Conservation (phyloP, 192 early-diverging fungal species). For the Backusella tuberculispora region DNA sequence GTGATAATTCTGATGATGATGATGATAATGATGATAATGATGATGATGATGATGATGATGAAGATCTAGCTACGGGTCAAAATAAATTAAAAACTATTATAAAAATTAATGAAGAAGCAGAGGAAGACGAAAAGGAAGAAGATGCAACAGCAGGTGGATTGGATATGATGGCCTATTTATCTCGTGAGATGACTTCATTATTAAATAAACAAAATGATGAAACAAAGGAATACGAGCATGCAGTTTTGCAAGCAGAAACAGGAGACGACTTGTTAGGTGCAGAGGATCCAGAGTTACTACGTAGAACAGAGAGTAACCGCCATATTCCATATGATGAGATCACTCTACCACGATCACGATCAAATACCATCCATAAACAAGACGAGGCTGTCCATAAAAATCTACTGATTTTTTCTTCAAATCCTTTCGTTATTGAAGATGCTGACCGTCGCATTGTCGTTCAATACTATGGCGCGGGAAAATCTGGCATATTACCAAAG, state of each 20-base stretch:
- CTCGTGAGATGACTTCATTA: slow-evolving; percentile 20
- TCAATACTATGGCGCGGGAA: slow-evolving; percentile 31
- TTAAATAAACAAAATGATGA: not conserved
- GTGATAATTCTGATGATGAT: not conserved
- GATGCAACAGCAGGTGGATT: too few relatives aligned
- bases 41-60: not conserved
- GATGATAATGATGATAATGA: not conserved
- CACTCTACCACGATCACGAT: not conserved
- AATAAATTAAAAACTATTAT: not conserved
- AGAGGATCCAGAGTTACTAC: slow-evolving; percentile 25
- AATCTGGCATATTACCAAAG: slow-evolving; percentile 9
- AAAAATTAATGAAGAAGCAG: not conserved
- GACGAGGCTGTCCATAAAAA: not conserved
- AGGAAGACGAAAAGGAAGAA: not conserved
- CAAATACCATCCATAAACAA: not conserved
- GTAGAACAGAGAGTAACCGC: slow-evolving; percentile 36
- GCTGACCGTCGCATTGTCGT: slow-evolving; percentile 15
- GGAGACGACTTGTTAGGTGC: not conserved
- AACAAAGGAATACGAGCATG: not conserved
- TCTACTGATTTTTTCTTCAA: slow-evolving; percentile 31
- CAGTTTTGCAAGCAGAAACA: not conserved
- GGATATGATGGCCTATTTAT: slow-evolving; percentile 25
- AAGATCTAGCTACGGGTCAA: not conserved
- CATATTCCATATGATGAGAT: slow-evolving; percentile 26
- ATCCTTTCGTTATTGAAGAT: slow-evolving; percentile 13